Evolutionary conservation across 257 asterid genomes (phyloP).

Genomic region (Penstemon barbatus): DNA sequence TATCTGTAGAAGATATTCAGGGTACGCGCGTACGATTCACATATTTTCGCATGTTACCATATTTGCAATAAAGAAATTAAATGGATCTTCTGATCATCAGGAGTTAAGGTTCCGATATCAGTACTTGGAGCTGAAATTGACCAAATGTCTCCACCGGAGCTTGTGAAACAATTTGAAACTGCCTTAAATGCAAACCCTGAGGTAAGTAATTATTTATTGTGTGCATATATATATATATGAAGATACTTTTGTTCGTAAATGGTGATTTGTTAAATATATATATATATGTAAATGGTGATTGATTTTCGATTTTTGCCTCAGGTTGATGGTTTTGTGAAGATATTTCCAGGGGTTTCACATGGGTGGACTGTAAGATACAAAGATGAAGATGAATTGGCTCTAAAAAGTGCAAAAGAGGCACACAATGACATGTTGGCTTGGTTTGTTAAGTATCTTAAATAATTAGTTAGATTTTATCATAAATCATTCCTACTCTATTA

Average conservation of each 20-base stretch:
- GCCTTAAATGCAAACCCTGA: constrained; percentile 49
- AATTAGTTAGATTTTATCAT: not conserved
- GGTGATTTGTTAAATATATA: no score
- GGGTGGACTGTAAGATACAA: constrained; percentile 64
- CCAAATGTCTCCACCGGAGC: constrained; percentile 42
- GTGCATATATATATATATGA: no score
- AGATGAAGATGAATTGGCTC: constrained; percentile 46
- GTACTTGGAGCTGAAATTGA: constrained; percentile 70
- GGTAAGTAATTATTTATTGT: constrained; percentile 23
- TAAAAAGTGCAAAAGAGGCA: constrained; percentile 58
- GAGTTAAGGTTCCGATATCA: constrained; percentile 56
- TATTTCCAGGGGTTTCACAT: constrained; percentile 61
- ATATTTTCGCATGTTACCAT: not conserved
- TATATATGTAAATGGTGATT: not conserved
- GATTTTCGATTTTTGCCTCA: not conserved
- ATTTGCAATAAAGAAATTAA: not conserved
- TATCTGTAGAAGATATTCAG: constrained; percentile 50
- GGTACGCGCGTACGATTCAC: constrained; percentile 29
- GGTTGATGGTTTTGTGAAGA: constrained; percentile 46
- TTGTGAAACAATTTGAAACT: constrained; percentile 45
- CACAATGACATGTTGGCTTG: constrained; percentile 58
- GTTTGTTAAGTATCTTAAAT: constrained; percentile 53
- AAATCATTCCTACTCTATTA: no score
- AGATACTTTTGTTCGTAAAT: not conserved
- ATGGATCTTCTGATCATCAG: constrained; percentile 28